Conservation (phyloP, 345 rosid genomes). For the Eucalyptus cloeziana region DNA sequence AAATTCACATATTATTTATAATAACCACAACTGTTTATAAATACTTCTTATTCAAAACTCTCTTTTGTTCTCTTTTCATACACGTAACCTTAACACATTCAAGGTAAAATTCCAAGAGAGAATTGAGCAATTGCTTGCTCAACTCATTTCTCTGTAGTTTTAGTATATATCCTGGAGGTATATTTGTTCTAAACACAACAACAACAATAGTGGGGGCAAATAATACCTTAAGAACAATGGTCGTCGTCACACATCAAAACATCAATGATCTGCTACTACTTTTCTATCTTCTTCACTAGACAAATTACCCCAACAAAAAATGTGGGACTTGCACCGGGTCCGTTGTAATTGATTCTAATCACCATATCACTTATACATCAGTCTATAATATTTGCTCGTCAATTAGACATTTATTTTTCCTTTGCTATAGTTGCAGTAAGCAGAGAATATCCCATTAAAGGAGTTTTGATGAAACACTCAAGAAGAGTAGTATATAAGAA, state of each 20-base stretch:
- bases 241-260: rapidly evolving
- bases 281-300: too few species aligned
- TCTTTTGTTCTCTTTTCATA: too few species aligned
- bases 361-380: background rate
- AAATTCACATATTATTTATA: too few species aligned
- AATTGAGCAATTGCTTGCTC: too few species aligned
- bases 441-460: background rate
- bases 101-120: too few species aligned
- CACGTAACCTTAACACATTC: too few species aligned
- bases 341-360: background rate
- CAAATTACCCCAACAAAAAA: too few species aligned
- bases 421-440: background rate
- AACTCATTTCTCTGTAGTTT: too few species aligned
- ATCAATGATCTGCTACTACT: too few species aligned
- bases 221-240: rapidly evolving
- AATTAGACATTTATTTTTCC: background rate
- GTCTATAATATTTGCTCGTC: background rate
- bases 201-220: too few species aligned
- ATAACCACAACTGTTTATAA: too few species aligned
- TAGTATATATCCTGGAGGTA: rapidly evolving
- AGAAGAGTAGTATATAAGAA: background rate
- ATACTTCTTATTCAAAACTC: rapidly evolving
- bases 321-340: background rate
- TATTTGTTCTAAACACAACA: too few species aligned
- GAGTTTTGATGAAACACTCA: background rate